Evolutionary conservation across 2,329 filamentous ascomycete genomes (phyloP).

Genomic region (Apiospora sp.): DNA sequence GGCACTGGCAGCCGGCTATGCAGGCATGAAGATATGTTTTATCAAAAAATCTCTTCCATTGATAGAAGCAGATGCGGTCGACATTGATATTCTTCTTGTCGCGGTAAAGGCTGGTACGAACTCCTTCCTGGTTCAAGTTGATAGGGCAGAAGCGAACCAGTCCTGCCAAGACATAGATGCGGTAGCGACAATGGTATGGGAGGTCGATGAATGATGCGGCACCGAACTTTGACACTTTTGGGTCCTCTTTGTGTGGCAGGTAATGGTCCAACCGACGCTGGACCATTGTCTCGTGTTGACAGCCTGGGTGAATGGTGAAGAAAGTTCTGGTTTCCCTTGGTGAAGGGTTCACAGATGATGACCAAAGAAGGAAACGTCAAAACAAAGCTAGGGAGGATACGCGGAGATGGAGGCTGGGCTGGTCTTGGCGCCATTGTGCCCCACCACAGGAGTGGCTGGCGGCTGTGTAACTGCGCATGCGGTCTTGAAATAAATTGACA

Average conservation of each 20-base stretch:
- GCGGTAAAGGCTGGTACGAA: background rate
- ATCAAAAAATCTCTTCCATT: background rate
- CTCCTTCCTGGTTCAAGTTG: constrained; percentile 25
- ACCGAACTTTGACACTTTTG: background rate
- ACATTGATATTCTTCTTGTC: background rate
- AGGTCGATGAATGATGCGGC: constrained; percentile 13
- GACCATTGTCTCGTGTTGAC: background rate
- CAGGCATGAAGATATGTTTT: background rate
- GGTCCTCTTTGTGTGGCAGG: background rate
- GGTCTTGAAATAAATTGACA: no score
- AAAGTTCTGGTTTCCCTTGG: no score
- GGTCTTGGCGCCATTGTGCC: no score
- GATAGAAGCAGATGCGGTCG: background rate
- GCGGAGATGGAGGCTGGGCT: no score
- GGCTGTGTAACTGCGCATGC: no score
- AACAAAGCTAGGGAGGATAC: no score
- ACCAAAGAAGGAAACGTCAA: no score
- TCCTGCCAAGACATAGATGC: constrained; percentile 23
- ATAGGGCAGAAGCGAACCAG: constrained; percentile 24
- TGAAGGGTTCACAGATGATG: no score
- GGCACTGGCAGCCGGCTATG: constrained; percentile 19
- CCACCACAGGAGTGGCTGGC: no score
- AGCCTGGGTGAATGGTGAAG: no score
- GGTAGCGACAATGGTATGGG: constrained; percentile 23
- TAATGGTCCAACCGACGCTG: background rate